Evolutionary conservation across 2,329 filamentous ascomycete genomes (phyloP).

Genomic region (Fusarium bactridioides): DNA sequence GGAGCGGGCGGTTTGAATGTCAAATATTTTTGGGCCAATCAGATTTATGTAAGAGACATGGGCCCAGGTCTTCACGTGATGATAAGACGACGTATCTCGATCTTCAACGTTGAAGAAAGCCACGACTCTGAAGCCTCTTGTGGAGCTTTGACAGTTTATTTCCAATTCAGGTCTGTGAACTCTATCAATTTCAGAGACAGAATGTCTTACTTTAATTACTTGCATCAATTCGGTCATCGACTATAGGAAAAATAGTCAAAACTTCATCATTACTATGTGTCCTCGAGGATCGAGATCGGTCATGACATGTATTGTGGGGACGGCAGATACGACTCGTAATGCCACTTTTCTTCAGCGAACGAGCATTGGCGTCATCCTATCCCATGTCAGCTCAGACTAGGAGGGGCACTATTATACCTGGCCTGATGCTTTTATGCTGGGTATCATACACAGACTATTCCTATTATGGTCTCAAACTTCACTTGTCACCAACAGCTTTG

Average conservation of each 20-base stretch:
- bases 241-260: background rate
- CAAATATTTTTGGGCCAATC: slow-evolving; percentile 37
- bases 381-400: slow-evolving; percentile 1
- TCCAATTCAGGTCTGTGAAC: background rate
- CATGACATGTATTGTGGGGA: slow-evolving; percentile 29
- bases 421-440: slow-evolving; percentile 19
- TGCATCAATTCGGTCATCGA: background rate
- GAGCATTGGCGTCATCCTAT: slow-evolving; percentile 19
- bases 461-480: slow-evolving; percentile 14
- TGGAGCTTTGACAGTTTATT: background rate
- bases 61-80: slow-evolving; percentile 34
- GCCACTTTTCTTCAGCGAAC: slow-evolving; percentile 26
- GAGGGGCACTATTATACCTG: slow-evolving; percentile 23
- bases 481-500: slow-evolving; percentile 3
- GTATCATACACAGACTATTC: slow-evolving; percentile 33
- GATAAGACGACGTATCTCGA: slow-evolving; percentile 37
- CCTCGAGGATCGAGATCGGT: slow-evolving; percentile 3
- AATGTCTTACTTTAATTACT: background rate
- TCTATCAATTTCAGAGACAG: background rate
- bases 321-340: slow-evolving; percentile 23
- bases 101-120: slow-evolving; percentile 3
- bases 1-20: slow-evolving; percentile 31
- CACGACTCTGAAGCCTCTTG: slow-evolving; percentile 1
- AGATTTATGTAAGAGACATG: background rate
- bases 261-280: slow-evolving; percentile 11